Conservation (phyloP, 805 yeast species). For the Zygotorulaspora chibaensis region DNA sequence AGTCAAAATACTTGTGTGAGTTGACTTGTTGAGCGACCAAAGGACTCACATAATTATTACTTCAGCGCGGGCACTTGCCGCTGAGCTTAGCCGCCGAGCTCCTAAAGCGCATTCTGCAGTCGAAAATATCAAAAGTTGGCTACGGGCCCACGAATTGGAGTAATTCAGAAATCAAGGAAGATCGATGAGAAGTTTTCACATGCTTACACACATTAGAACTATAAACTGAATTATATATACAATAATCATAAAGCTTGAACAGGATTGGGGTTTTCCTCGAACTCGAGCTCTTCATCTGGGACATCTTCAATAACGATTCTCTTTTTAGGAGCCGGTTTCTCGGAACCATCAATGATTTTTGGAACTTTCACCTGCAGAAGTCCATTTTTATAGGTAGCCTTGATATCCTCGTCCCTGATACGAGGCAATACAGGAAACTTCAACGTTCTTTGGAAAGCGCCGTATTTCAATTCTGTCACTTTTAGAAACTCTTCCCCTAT, state of each 20-base stretch:
- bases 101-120: too few species aligned
- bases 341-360: conserved; percentile 36
- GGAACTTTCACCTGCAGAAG: conserved; percentile 50
- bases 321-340: conserved; percentile 40
- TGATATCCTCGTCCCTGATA: conserved; percentile 49
- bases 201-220: too few species aligned
- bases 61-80: too few species aligned
- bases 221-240: too few species aligned
- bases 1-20: too few species aligned
- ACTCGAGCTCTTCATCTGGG: conserved; percentile 45
- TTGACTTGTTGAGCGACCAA: too few species aligned
- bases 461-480: conserved; percentile 52
- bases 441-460: conserved; percentile 53
- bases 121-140: too few species aligned
- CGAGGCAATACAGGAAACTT: conserved; percentile 52
- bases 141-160: too few species aligned
- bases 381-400: conserved; percentile 52
- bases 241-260: conserved; percentile 45
- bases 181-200: too few species aligned
- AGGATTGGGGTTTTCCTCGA: conserved; percentile 46
- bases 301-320: conserved; percentile 45
- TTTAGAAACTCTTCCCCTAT: conserved; percentile 40
- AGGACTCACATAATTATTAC: too few species aligned
- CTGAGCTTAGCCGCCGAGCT: too few species aligned
- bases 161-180: too few species aligned